Evolutionary conservation across 148 eudicot genomes (phyloP), one percentile per base, ranked within the genome.

Genomic region (Polygonum aviculare): DNA sequence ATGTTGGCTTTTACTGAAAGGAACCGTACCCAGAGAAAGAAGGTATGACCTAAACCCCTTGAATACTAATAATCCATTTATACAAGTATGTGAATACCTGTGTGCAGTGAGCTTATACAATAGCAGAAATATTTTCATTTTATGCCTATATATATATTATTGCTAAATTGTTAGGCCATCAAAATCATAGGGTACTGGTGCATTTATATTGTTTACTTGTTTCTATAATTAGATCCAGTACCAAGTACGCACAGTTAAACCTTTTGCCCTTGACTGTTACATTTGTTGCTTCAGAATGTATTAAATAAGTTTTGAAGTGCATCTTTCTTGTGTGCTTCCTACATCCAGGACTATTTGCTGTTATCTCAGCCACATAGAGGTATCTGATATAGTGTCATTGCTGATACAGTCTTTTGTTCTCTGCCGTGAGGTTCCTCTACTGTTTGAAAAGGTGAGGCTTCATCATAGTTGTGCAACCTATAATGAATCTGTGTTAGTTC

Each of bases 361-460:
- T 87, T 84, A 81, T 50, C 63, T 80, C 36, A 78, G 85, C 55
- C 5, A 80, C 79, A 76, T 88, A 77, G 86, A 80, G 80, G 82
- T 83, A 76, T 18, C 84, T 18, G 79, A 78, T 77, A 69, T 89
- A 45, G 50, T 86, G 69, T 78, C 87, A 71, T 84, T 86, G 82
- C 79, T 94, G 78, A 87, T 59, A 83, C 82, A 82, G 49, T 85
- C 97, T 45, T 94, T 88, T 78, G 81, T 89, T 39, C 87, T 92
- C 33, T 84, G 87, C 79, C 93, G 91, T 77, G 97, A 94, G 82
- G 79, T 90, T 78, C 98, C 98, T 7, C 22, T 77, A 78, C 87
- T 94, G 69, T 77, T 86, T 80, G 89, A 89, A 78, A 95, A 92
- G 96, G 97, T 95, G 65, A 12, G 78, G 47, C 40, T 78, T 74